phyloP scores from a whole-genome alignment of 768 basidiomycete genomes.

The Termitomyces sp. region DNA sequence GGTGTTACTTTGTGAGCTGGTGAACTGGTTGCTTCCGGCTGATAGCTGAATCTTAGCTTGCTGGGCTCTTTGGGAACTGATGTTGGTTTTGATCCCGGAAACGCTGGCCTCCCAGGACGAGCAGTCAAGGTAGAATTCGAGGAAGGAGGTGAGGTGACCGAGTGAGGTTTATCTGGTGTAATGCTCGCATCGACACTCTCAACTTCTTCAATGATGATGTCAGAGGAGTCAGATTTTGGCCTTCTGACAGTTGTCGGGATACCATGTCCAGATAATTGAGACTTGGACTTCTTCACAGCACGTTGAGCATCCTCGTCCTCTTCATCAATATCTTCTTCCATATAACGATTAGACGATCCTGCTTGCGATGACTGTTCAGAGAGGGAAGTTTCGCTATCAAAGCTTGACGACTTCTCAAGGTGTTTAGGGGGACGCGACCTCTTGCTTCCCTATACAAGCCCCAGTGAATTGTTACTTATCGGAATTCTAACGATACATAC shows the following conservation, averaged over 20 bases:
- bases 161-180: constrained; percentile 11
- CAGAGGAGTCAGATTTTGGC: constrained; percentile 10
- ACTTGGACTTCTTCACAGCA: constrained; percentile 47
- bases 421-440: constrained; percentile 68
- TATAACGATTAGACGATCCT: constrained; percentile 16
- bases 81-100: constrained; percentile 40
- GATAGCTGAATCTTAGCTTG: constrained; percentile 70
- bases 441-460: constrained; percentile 58
- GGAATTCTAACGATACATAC: constrained; percentile 26
- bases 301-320: constrained; percentile 35
- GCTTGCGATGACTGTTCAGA: background rate
- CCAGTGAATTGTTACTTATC: background rate
- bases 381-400: constrained; percentile 9
- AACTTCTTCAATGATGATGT: constrained; percentile 27
- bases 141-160: background rate
- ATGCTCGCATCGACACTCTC: constrained; percentile 23
- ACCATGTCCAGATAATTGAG: constrained; percentile 21
- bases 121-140: constrained; percentile 11
- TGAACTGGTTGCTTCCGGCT: constrained; percentile 38
- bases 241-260: constrained; percentile 2
- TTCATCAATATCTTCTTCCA: constrained; percentile 32
- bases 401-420: constrained; percentile 31
- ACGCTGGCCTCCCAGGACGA: constrained; percentile 16
- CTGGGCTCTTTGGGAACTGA: constrained; percentile 70
- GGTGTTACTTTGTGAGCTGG: constrained; percentile 6